Base-by-base conservation (phyloP, 805 yeast genomes). In the Cyberlindnera subsufficiens region DNA sequence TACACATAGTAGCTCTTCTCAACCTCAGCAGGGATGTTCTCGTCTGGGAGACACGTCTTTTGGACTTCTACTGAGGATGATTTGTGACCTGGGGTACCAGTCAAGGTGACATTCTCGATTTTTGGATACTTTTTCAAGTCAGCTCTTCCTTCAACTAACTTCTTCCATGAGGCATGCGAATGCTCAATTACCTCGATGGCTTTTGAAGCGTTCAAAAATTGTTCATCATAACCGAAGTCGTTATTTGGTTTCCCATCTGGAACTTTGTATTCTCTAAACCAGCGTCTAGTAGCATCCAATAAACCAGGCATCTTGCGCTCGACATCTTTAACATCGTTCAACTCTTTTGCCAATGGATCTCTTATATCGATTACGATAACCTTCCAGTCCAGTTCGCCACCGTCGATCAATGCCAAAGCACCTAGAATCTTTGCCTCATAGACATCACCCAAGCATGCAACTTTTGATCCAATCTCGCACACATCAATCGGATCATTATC, bases 301-400 rank as follows among this genome's bases (percentile, higher is more conserved):
- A 86, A 67, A n/a, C 83, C 83, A 31, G 95, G 95, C 68, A 83
- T 72, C 49, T 72, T 67, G 20, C 63, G 61, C 46, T 80, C 79
- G 25, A 87, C 86, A 63, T 86, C 96, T 46, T 70, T 68, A 37
- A 87, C 71, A 58, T 75, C 80, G 55, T 80, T 69, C 44, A 87
- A 60, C 50, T 76, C 68, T 6, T 68, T 45, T 19, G 87, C 81
- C 58, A 82, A 59, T 37, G 86, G 82, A 60, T 86, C 95, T 41
- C 72, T 67, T 27, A 71, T 67, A 56, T 82, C 82, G 43, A 87
- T 82, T 16, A 75, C 87, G 45, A 87, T 76, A 29, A 87, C 71
- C 66, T 87, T 87, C 98, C 98, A 91, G 69, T 91, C 99, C 45
- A 96, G 75, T 69, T 93, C 99, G 53, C 96, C 97, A 65, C 90